Evolutionary conservation across 768 basidiomycete species (phyloP).

Genomic region (Mycena galopus): DNA sequence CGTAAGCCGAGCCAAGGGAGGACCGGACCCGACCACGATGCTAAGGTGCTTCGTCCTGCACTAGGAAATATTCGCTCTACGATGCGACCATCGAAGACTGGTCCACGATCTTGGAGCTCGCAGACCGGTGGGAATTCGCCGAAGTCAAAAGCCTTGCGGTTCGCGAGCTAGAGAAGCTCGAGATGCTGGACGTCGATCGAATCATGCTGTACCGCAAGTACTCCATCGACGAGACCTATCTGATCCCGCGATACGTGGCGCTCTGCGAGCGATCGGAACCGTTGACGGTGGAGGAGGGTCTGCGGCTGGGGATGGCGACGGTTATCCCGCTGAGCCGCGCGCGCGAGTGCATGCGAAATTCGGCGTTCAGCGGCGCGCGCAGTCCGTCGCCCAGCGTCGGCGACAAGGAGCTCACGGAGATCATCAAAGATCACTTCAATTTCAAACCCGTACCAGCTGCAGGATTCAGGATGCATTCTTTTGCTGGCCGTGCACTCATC

Average conservation of each 20-base stretch:
- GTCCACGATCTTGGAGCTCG: conserved; percentile 69
- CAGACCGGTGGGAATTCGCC: conserved; percentile 67
- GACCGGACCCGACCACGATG: neutral
- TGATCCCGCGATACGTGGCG: conserved; percentile 68
- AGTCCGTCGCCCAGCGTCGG: conserved; percentile 35
- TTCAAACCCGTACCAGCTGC: conserved; percentile 40
- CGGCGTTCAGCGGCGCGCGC: conserved; percentile 21
- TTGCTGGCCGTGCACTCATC: conserved; percentile 32
- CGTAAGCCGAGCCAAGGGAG: conserved; percentile 50
- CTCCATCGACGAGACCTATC: conserved; percentile 58
- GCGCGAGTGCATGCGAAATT: conserved; percentile 34
- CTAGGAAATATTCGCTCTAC: conserved; percentile 70
- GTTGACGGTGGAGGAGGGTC: conserved; percentile 67
- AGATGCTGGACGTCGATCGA: conserved; percentile 62
- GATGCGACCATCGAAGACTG: conserved; percentile 64
- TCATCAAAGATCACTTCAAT: conserved; percentile 52
- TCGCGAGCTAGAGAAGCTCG: conserved; percentile 66
- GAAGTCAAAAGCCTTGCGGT: conserved; percentile 71
- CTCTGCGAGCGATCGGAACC: conserved; percentile 66
- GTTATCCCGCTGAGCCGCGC: conserved; percentile 49
- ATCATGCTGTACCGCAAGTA: conserved; percentile 69
- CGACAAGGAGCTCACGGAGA: conserved; percentile 39
- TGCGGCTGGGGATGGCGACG: conserved; percentile 65
- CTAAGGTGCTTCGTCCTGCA: neutral
- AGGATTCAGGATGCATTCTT: conserved; percentile 50